Evolutionary conservation across 2,329 filamentous ascomycete genomes (phyloP).

Genomic region (Dactylellina drechsleri): DNA sequence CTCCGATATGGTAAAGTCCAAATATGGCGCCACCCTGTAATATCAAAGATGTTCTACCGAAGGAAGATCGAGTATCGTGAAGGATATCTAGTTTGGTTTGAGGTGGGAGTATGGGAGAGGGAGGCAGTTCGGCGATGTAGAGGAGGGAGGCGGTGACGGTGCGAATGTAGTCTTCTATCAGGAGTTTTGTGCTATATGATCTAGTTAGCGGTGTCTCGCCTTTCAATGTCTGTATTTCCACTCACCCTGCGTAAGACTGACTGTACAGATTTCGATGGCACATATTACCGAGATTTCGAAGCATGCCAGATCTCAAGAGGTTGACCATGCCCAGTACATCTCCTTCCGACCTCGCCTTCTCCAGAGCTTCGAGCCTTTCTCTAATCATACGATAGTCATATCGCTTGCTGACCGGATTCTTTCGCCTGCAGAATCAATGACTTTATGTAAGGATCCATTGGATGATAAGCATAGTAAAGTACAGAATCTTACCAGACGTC

Average conservation of each 20-base stretch:
- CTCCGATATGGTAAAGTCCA: constrained; percentile 86
- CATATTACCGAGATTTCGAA: constrained; percentile 92
- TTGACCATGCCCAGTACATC: constrained; percentile 81
- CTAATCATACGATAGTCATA: constrained; percentile 89
- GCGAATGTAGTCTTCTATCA: constrained; percentile 90
- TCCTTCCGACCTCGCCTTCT: constrained; percentile 74
- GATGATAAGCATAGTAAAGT: too few relatives aligned
- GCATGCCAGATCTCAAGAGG: constrained; percentile 78
- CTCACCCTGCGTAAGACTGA: constrained; percentile 75
- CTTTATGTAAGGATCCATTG: too few relatives aligned
- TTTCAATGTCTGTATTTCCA: not conserved
- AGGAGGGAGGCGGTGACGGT: constrained; percentile 83
- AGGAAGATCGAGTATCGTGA: constrained; percentile 80
- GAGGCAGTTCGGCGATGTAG: constrained; percentile 70
- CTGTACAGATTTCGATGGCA: constrained; percentile 83
- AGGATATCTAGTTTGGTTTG: constrained; percentile 86
- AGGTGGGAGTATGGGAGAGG: constrained; percentile 68
- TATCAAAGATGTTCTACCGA: constrained; percentile 85
- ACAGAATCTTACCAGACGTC: constrained; percentile 74
- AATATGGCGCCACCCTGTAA: constrained; percentile 92
- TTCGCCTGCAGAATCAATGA: constrained; percentile 70
- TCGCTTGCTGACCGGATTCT: constrained; percentile 79
- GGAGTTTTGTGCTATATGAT: constrained; percentile 74
- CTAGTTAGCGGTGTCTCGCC: not conserved
- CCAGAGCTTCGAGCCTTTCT: constrained; percentile 76